Evolutionary conservation across 192 early-diverging fungal genomes (phyloP), one percentile per base, ranked within the genome.

Genomic region (Coemansia pectinata): DNA sequence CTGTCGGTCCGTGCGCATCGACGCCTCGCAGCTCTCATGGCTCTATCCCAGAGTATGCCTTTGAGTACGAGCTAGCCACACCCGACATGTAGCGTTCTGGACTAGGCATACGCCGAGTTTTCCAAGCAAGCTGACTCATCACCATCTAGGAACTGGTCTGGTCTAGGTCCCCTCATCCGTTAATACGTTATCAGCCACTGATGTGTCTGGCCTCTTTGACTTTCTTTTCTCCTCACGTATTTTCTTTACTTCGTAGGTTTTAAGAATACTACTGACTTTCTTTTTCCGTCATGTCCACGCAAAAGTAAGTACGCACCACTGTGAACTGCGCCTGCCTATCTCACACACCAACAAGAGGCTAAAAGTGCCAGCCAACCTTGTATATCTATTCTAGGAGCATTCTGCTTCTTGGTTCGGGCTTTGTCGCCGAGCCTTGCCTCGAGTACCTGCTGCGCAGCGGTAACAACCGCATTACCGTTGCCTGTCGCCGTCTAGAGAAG

Each of bases 391-490:
- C 14, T 73, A 92, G 90, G 74, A 93, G 91, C 63, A 95, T 99
- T 78, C 89, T 99, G 68, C 90, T 99, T 29, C 91, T 99, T 64
- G 98, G 98, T 55, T 92, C 94, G 39, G 98, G 98, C 63, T 99
- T 94, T 79, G 98, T 99, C 52, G 96, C 98, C 70, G 94, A 91
- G 70, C 98, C 98, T 39, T 92, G 93, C 74, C 90, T 93, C 61
- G 90, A 95, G 70, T 98, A 96, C 84, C 89, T 99, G 31, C 86
- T 95, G 65, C 93, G 95, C 65, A 87, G 90, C 73, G 87, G 91
- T 10, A 92, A 97, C 66, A 96, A 96, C 88, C 80, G 89, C 67
- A 68, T 99, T 25, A 98, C 96, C 36, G 90, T 99, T 73, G 97
- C 95, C 58, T 91, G 90, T 73, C 86, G 96, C 58, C 82, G 88